Base-by-base conservation (phyloP, 208 protist species). In the Trypanosoma melophagium region DNA sequence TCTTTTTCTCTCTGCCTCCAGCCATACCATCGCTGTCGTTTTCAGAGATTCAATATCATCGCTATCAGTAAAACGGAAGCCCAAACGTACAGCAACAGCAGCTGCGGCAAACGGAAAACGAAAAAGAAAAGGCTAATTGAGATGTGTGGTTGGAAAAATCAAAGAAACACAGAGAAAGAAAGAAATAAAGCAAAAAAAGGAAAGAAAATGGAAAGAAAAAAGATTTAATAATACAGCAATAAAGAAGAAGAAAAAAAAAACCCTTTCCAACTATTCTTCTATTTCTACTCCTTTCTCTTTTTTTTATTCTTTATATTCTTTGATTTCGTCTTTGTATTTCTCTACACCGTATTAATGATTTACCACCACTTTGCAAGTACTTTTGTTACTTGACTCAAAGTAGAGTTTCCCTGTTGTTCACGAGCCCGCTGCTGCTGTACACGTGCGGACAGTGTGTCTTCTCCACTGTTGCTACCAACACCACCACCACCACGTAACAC, bases 331-430 rank as follows among this genome's bases (percentile, higher is more conserved):
- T n/a, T n/a, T n/a, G n/a, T n/a, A n/a, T n/a, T n/a, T 5, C 22
- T 51, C 38, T 25, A 9, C 28, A 8, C 12, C 52, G 10, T 8
- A 1, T 16, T 1, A 4, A 21, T 42, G n/a, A 52, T 21, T 73
- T 79, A 94, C 81, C 85, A 94, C 86, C 85, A 92, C 8, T 80
- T 81, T 14, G 84, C 73, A 31, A 94, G 76, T 10, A 73, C 71
- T 28, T 83, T 81, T n/a, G 75, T 76, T 5, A 90, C 47, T 4
- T 80, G 71, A 21, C 83, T 77, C 0, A 84, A 77, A 14, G 63
- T 69, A 8, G 65, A 69, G 13, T 31, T 53, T 9, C 59, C 67
- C 25, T 61, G 21, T 28, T 68, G 61, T 56, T 71, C 66, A 1
- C 65, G 59, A n/a, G 28, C 74, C 13, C 71, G 81, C 71, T 90